Evolutionary conservation across 164 flowering plant genomes (phyloP).

Genomic region (Platanus orientalis): DNA sequence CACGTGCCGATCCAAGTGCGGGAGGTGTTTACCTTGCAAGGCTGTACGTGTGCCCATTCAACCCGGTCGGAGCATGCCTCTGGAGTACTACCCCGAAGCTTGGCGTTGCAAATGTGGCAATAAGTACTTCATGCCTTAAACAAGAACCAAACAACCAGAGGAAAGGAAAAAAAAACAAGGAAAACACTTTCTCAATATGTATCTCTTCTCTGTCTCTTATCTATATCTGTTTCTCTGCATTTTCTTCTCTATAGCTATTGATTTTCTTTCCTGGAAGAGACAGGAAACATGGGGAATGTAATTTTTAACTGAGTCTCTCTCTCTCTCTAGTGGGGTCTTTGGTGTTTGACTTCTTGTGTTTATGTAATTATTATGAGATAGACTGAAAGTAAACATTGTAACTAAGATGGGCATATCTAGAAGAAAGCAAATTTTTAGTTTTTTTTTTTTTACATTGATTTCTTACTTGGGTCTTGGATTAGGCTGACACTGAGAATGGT

Average conservation of each 20-base stretch:
- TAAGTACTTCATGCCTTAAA: conserved; percentile 70
- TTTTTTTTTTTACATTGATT: neutral
- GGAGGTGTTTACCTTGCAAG: conserved; percentile 65
- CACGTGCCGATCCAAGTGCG: conserved; percentile 74
- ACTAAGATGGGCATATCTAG: neutral
- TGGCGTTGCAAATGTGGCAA: conserved; percentile 96
- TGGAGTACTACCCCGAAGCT: conserved; percentile 95
- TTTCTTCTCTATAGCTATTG: conserved; percentile 10
- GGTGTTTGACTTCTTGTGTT: neutral
- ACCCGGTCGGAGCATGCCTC: conserved; percentile 57
- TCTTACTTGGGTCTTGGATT: neutral
- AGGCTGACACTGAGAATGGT: no score
- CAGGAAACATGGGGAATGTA: conserved; percentile 27
- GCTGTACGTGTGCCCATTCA: conserved; percentile 79
- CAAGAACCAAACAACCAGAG: neutral
- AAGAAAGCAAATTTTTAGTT: neutral
- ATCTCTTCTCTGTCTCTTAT: neutral
- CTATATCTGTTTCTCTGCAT: neutral
- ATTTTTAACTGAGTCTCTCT: conserved; percentile 11
- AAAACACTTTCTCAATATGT: neutral
- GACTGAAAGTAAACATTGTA: conserved; percentile 8
- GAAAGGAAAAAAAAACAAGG: neutral
- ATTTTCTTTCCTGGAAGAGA: conserved; percentile 13
- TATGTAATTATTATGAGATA: conserved; percentile 4
- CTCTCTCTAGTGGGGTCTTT: neutral